Percentiles rank a stretch among this genome's conserved stretches.
Evolutionary conservation across 306 rosid genomes (phyloP).

Genomic region (Cicer arietinum): DNA sequence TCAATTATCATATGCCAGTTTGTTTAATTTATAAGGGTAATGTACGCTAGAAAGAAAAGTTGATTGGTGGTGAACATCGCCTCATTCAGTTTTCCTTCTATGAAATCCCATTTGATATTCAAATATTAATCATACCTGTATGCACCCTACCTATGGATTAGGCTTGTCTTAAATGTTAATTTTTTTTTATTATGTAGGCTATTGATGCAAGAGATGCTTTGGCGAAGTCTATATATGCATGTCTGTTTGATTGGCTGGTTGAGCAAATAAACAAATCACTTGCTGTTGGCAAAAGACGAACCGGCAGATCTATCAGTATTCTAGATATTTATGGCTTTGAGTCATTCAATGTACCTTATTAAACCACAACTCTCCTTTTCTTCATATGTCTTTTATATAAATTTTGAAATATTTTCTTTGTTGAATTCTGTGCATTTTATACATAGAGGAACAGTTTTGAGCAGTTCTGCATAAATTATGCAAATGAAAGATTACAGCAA

Average conservation of each 20-base stretch:
- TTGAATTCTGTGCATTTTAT: slow-evolving; percentile 30
- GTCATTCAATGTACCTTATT: slow-evolving; percentile 86
- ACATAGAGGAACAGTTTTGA: slow-evolving; percentile 95
- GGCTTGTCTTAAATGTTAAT: slow-evolving; percentile 22
- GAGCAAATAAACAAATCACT: slow-evolving; percentile 98
- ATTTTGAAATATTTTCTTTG: slow-evolving; percentile 35
- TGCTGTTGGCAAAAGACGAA: slow-evolving; percentile 93
- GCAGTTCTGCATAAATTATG: slow-evolving; percentile 99
- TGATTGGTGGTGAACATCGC: slow-evolving; percentile 19
- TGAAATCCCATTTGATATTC: slow-evolving; percentile 4
- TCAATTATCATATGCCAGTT: slow-evolving; percentile 18
- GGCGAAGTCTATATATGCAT: slow-evolving; percentile 94
- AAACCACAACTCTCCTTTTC: slow-evolving; percentile 29
- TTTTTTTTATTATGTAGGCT: slow-evolving; percentile 61
- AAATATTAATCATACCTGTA: slow-evolving; percentile 28
- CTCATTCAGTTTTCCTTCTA: slow-evolving; percentile 9
- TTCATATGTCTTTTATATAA: slow-evolving; percentile 13
- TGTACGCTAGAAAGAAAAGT: slow-evolving; percentile 3
- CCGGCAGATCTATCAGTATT: slow-evolving; percentile 98
- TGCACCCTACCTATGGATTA: background rate
- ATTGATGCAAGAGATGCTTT: slow-evolving; percentile 95
- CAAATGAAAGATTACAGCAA: slow-evolving; percentile 96
- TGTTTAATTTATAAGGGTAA: slow-evolving; percentile 24
- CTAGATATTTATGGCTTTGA: slow-evolving; percentile 99
- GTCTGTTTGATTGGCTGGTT: slow-evolving; percentile 94